phyloP scores from a whole-genome alignment of 306 rosid species.

The Dryas drummondii region DNA sequence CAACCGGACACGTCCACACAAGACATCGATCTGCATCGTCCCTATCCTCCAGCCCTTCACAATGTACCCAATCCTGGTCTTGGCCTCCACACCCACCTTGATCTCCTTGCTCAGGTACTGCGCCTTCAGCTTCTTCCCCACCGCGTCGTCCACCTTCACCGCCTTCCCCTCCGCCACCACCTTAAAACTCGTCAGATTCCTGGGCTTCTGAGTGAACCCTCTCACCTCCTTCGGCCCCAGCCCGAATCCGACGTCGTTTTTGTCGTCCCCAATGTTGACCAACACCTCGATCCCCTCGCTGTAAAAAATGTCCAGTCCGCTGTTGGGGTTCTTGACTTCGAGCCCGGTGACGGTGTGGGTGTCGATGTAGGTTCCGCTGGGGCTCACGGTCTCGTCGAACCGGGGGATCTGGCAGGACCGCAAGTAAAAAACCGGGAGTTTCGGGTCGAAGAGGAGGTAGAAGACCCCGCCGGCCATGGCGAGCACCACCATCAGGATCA shows the following conservation, averaged over 20 bases:
- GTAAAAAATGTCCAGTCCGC: constrained; percentile 41
- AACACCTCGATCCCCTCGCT: neutral
- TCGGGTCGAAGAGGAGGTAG: constrained; percentile 58
- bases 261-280: constrained; percentile 27
- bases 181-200: constrained; percentile 39
- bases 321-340: constrained; percentile 57
- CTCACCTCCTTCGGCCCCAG: constrained; percentile 27
- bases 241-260: neutral
- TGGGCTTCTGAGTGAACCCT: constrained; percentile 39
- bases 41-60: constrained; percentile 42
- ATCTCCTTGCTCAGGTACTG: constrained; percentile 34
- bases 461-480: constrained; percentile 41
- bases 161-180: constrained; percentile 32
- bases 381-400: constrained; percentile 26
- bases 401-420: constrained; percentile 47
- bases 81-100: constrained; percentile 38
- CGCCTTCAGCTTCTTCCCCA: constrained; percentile 37
- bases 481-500: constrained; percentile 35
- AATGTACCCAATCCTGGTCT: constrained; percentile 36
- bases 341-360: constrained; percentile 40
- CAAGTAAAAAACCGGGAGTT: constrained; percentile 54
- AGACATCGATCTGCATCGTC: constrained; percentile 31
- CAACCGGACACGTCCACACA: constrained; percentile 55
- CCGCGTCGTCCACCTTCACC: constrained; percentile 31
- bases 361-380: constrained; percentile 47